These are phyloP conservation scores for Candida easanensis DNA, from an alignment of 805 yeast genomes.

Conservation along the genomic window DNA sequence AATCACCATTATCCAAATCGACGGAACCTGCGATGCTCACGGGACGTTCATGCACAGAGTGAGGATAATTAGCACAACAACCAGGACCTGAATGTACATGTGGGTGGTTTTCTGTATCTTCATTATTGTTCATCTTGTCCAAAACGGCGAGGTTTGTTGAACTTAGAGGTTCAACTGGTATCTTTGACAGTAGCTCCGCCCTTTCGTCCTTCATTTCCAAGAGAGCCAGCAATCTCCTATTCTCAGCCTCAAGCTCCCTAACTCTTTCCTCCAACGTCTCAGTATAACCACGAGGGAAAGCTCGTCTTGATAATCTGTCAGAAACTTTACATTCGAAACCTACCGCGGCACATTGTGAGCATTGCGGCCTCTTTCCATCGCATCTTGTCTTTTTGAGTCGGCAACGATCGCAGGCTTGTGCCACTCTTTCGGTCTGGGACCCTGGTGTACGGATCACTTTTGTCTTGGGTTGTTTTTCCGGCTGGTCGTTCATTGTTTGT, in stretches of 20 bases:
- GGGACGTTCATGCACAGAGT: slow-evolving; percentile 55
- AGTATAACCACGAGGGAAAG: slow-evolving; percentile 90
- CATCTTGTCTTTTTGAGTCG: slow-evolving; percentile 76
- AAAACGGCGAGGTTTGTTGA: slow-evolving; percentile 34
- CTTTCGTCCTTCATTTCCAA: slow-evolving; percentile 65
- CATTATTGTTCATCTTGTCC: slow-evolving; percentile 25
- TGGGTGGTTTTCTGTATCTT: slow-evolving; percentile 23
- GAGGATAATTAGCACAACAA: slow-evolving; percentile 52
- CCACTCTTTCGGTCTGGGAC: slow-evolving; percentile 61
- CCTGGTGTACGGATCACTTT: slow-evolving; percentile 71
- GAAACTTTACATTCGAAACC: slow-evolving; percentile 89
- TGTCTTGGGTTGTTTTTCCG: slow-evolving; percentile 11
- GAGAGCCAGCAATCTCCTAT: slow-evolving; percentile 61
- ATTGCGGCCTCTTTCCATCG: slow-evolving; percentile 69
- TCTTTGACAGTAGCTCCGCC: slow-evolving; percentile 37
- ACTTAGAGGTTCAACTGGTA: slow-evolving; percentile 27
- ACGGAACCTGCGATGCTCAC: slow-evolving; percentile 65
- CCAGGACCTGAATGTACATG: slow-evolving; percentile 51
- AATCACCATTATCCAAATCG: slow-evolving; percentile 43
- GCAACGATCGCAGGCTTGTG: slow-evolving; percentile 92
- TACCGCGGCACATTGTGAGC: slow-evolving; percentile 79
- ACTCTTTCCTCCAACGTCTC: slow-evolving; percentile 86
- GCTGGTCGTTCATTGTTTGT: background rate
- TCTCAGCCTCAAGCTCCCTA: slow-evolving; percentile 82
- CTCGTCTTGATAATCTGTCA: slow-evolving; percentile 79